phyloP scores from a whole-genome alignment of 1,284 basidiomycete species.

The Puccinia coronata region DNA sequence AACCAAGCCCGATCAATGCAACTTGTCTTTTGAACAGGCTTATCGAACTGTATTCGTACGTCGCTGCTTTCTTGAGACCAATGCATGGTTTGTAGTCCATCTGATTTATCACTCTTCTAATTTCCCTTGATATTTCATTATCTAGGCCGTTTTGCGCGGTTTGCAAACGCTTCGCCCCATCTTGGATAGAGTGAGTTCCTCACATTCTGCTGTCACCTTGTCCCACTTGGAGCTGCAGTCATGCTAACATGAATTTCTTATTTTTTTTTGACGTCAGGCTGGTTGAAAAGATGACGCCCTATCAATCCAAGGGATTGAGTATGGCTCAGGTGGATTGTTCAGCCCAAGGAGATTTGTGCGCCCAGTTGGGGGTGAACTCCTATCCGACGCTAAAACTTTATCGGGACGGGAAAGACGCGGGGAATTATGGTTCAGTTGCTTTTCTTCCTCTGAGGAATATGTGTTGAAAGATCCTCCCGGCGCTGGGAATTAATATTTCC shows the following conservation, averaged over 20 bases:
- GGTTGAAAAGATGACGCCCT: conserved; percentile 11
- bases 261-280: not conserved
- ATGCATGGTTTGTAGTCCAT: not conserved
- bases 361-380: conserved; percentile 6
- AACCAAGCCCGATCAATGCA: not conserved
- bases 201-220: not conserved
- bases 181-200: conserved; percentile 35
- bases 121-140: no score
- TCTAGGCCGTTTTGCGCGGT: conserved; percentile 38
- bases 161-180: conserved; percentile 42
- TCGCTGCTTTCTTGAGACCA: not conserved
- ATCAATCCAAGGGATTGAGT: not conserved
- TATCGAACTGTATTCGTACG: conserved; percentile 44
- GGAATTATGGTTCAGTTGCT: conserved; percentile 16
- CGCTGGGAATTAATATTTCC: no score
- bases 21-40: conserved; percentile 13
- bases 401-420: conserved; percentile 17
- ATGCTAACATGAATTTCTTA: not conserved
- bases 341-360: conserved; percentile 46
- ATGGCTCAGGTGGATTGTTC: conserved; percentile 43
- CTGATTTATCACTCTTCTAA: not conserved
- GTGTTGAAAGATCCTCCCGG: no score
- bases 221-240: not conserved
- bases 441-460: no score
- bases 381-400: conserved; percentile 40